These are phyloP conservation scores for Pyrenophora graminea DNA, from an alignment of 2,329 filamentous ascomycete species.

Conservation along the genomic window DNA sequence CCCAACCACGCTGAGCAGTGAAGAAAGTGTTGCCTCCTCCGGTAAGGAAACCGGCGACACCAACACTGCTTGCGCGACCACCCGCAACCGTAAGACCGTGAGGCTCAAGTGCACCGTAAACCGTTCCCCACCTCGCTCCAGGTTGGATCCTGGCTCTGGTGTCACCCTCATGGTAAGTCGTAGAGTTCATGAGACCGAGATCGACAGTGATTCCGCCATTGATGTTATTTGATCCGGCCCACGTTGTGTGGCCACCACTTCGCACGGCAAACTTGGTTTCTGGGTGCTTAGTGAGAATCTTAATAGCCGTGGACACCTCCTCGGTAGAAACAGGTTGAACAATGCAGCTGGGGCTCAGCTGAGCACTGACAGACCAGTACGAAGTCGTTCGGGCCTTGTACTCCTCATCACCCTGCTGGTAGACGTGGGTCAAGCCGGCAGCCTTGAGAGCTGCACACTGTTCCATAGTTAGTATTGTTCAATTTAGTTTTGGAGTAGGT, in stretches of 20 bases:
- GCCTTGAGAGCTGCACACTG: slow-evolving; percentile 25
- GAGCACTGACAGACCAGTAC: slow-evolving; percentile 34
- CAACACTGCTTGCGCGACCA: slow-evolving; percentile 31
- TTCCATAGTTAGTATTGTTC: slow-evolving; percentile 8
- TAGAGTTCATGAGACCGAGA: slow-evolving; percentile 30
- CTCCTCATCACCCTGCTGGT: slow-evolving; percentile 17
- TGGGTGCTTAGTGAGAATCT: slow-evolving; percentile 11
- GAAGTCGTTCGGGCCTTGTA: slow-evolving; percentile 24
- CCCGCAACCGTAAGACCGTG: slow-evolving; percentile 25
- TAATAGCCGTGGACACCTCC: slow-evolving; percentile 28
- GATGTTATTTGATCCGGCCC: slow-evolving; percentile 38
- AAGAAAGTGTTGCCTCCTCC: slow-evolving; percentile 38
- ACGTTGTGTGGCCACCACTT: slow-evolving; percentile 33
- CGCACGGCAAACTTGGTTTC: slow-evolving; percentile 30
- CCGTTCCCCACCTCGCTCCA: slow-evolving; percentile 40
- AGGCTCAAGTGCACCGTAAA: slow-evolving; percentile 35
- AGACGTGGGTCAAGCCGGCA: slow-evolving; percentile 20
- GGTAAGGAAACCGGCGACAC: slow-evolving; percentile 34
- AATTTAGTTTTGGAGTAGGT: not conserved
- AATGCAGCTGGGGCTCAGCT: slow-evolving; percentile 36
- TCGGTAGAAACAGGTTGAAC: slow-evolving; percentile 34
- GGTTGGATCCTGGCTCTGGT: slow-evolving; percentile 29
- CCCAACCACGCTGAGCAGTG: slow-evolving; percentile 27
- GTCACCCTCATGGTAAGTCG: slow-evolving; percentile 13
- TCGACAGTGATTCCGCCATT: slow-evolving; percentile 35